Percentiles rank a stretch among this genome's conserved stretches.
phyloP scores from a whole-genome alignment of 163 green algal species.

The Scenedesmus sp. region DNA sequence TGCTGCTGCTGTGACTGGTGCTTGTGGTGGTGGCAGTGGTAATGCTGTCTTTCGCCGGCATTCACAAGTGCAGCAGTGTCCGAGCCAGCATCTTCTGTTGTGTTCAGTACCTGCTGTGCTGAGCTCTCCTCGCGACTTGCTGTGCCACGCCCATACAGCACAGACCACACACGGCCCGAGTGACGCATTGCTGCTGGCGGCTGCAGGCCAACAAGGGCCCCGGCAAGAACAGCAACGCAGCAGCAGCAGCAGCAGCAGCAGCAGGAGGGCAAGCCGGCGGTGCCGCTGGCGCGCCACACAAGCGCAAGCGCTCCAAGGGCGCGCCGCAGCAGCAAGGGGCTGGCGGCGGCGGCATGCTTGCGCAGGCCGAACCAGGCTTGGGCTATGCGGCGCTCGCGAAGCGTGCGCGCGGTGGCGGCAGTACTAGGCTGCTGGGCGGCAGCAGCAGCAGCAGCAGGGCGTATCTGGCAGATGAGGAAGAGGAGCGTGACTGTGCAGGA shows the following conservation, averaged over 20 bases:
- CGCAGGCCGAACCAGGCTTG: background rate
- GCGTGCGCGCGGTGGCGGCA: background rate
- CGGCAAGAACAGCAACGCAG: background rate
- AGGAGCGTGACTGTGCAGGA: background rate
- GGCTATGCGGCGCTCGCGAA: background rate
- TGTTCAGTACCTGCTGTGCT: background rate
- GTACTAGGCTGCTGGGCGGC: background rate
- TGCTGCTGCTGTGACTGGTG: background rate
- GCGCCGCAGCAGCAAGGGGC: background rate
- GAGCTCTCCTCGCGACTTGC: background rate
- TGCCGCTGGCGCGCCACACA: background rate
- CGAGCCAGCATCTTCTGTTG: background rate
- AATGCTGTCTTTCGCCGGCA: too few relatives aligned
- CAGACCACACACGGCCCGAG: background rate
- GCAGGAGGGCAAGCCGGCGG: background rate
- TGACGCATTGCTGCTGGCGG: background rate
- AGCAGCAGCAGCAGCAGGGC: background rate
- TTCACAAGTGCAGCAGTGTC: background rate
- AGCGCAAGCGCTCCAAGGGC: slow-evolving; percentile 35
- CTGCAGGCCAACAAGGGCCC: background rate
- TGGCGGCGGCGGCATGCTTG: background rate
- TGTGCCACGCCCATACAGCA: background rate
- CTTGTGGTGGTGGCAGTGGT: background rate
- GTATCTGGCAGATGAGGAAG: background rate
- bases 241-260: background rate